Evolutionary conservation across 2,329 filamentous ascomycete genomes (phyloP).

Genomic region (Apiospora sp.): DNA sequence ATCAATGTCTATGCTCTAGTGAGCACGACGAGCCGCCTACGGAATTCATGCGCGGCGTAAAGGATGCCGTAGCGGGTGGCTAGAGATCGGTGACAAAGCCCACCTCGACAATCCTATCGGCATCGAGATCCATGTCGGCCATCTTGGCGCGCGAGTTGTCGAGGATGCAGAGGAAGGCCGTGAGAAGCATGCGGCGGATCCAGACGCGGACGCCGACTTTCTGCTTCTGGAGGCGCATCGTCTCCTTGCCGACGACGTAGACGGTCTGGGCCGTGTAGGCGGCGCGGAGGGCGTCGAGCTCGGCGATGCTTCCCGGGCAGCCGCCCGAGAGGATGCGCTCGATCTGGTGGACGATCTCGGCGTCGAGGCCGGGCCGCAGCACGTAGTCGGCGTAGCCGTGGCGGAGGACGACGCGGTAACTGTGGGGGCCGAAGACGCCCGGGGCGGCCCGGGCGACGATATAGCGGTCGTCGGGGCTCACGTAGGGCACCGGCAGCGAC

Average conservation of each 20-base stretch:
- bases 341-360: slow-evolving; percentile 62
- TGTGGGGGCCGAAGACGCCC: slow-evolving; percentile 54
- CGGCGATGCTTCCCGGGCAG: slow-evolving; percentile 45
- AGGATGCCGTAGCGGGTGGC: not conserved
- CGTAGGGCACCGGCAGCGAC: slow-evolving; percentile 62
- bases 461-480: slow-evolving; percentile 54
- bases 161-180: slow-evolving; percentile 65
- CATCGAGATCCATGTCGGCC: slow-evolving; percentile 64
- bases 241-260: slow-evolving; percentile 66
- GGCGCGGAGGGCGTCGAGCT: slow-evolving; percentile 40
- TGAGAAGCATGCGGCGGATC: slow-evolving; percentile 49
- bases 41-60: too few species aligned
- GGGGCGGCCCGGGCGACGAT: slow-evolving; percentile 41
- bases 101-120: slow-evolving; percentile 68
- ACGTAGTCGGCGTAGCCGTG: slow-evolving; percentile 76
- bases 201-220: slow-evolving; percentile 33
- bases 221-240: slow-evolving; percentile 54
- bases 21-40: too few species aligned
- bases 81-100: slow-evolving; percentile 70
- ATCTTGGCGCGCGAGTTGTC: slow-evolving; percentile 71
- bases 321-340: slow-evolving; percentile 49
- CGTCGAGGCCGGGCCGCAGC: slow-evolving; percentile 65
- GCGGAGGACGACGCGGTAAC: slow-evolving; percentile 71
- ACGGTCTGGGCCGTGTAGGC: slow-evolving; percentile 54
- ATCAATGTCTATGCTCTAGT: not conserved